Conservation (phyloP, 2,329 filamentous ascomycete genomes). For the Aspergillus niger region DNA sequence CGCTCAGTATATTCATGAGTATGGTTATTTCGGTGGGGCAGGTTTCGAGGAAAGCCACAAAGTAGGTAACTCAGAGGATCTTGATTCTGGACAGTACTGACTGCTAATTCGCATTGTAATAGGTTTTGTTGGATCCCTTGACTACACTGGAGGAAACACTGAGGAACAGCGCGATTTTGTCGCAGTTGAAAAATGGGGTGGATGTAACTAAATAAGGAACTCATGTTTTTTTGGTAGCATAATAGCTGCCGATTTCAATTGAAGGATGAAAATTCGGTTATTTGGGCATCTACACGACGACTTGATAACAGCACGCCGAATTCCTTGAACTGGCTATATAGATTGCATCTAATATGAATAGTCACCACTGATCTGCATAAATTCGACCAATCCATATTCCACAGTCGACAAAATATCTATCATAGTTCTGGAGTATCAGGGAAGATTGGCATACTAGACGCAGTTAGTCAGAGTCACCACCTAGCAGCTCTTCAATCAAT, state of each 20-base stretch:
- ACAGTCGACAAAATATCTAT: background rate
- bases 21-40: conserved; percentile 54
- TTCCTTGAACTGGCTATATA: no score
- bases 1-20: conserved; percentile 52
- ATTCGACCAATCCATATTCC: background rate
- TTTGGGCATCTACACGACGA: no score
- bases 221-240: background rate
- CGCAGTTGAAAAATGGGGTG: background rate
- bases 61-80: background rate
- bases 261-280: no score
- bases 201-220: background rate
- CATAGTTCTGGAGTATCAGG: background rate
- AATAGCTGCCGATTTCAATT: no score
- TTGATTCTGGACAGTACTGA: background rate
- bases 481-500: no score
- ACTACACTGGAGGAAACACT: background rate
- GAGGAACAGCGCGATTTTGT: background rate
- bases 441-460: background rate
- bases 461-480: background rate
- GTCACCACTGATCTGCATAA: no score
- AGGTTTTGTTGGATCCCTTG: background rate
- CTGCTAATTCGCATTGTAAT: background rate
- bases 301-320: no score
- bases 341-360: no score
- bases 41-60: background rate